These are phyloP conservation scores for Aureobasidium subglaciale DNA, from an alignment of 2,329 filamentous ascomycete genomes.

Conservation along the genomic window DNA sequence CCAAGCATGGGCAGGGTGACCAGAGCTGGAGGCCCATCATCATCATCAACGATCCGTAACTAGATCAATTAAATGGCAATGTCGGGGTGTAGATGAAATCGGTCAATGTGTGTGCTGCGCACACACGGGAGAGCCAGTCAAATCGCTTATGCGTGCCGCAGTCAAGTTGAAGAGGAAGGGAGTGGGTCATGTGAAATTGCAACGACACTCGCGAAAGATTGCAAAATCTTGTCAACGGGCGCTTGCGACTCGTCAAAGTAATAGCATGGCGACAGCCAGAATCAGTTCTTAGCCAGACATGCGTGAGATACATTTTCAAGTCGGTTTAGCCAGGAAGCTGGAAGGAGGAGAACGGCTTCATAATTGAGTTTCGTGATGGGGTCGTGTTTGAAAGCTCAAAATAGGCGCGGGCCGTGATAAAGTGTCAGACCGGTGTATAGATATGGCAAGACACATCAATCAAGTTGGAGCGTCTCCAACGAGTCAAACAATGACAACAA, in stretches of 20 bases:
- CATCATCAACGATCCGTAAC: too few relatives aligned
- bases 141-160: too few relatives aligned
- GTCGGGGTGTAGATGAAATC: too few relatives aligned
- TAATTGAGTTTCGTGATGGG: not conserved
- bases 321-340: not conserved
- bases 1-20: too few relatives aligned
- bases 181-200: not conserved
- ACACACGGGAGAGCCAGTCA: too few relatives aligned
- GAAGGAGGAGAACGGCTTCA: not conserved
- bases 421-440: not conserved
- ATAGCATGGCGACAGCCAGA: not conserved
- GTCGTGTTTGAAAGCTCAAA: conserved; percentile 4
- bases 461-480: not conserved
- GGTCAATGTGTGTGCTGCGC: too few relatives aligned
- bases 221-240: not conserved
- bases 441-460: not conserved
- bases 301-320: not conserved
- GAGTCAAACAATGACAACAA: not conserved
- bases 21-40: too few relatives aligned
- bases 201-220: not conserved
- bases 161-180: not conserved
- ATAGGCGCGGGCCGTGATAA: not conserved
- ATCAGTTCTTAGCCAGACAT: not conserved
- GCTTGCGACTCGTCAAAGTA: not conserved
- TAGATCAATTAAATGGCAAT: too few relatives aligned